Evolutionary conservation across 140 eudicot species (phyloP).

Genomic region (Stevia rebaudiana): DNA sequence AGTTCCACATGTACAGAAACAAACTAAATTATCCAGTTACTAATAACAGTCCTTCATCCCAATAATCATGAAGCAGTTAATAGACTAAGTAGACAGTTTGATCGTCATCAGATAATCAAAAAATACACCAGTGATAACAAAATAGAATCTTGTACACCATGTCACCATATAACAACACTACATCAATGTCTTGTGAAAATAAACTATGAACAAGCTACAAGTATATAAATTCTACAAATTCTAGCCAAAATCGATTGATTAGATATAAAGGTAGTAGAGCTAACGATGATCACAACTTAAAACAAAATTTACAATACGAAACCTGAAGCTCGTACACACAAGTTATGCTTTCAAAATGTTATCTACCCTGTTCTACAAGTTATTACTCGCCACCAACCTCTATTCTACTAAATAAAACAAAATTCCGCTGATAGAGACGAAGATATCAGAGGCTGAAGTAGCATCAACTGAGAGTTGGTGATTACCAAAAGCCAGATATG

Average conservation of each 20-base stretch:
- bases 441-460: neutral
- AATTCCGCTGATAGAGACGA: neutral
- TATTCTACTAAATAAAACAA: neutral
- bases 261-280: neutral
- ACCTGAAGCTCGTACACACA: conserved; percentile 3
- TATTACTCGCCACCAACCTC: neutral
- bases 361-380: conserved; percentile 1
- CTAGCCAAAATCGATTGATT: no score
- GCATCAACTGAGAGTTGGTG: neutral
- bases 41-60: neutral
- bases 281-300: no score
- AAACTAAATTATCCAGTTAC: neutral
- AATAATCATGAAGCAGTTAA: neutral
- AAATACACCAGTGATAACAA: neutral
- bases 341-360: neutral
- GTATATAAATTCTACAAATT: no score
- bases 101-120: neutral
- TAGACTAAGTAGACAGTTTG: neutral
- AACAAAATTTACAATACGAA: neutral
- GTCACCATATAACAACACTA: neutral
- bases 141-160: neutral
- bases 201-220: no score
- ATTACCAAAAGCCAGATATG: neutral
- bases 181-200: neutral
- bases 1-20: conserved; percentile 4